Percentiles rank a stretch among this genome's conserved stretches.
Evolutionary conservation across 768 basidiomycete species (phyloP).

Genomic region (Boletus pseudopeckii): DNA sequence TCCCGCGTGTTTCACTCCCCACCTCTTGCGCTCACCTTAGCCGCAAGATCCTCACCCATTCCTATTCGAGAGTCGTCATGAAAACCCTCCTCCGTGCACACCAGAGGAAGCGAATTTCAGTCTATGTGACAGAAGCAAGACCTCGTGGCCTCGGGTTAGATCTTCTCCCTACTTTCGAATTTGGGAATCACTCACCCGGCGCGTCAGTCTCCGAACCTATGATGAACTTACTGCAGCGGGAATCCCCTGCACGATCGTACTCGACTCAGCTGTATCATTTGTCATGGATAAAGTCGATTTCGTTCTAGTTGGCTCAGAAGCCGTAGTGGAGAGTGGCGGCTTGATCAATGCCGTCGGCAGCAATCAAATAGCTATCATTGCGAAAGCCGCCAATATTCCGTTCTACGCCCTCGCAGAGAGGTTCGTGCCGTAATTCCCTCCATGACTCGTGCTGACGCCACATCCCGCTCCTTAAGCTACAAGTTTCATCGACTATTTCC

Average conservation of each 20-base stretch:
- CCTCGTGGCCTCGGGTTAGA: constrained; percentile 85
- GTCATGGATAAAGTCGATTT: constrained; percentile 96
- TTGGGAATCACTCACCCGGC: constrained; percentile 5
- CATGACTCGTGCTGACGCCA: constrained; percentile 19
- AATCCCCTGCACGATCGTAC: constrained; percentile 89
- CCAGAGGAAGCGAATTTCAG: constrained; percentile 88
- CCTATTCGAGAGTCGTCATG: constrained; percentile 94
- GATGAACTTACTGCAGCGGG: constrained; percentile 83
- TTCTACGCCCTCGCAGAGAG: constrained; percentile 96
- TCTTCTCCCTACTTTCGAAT: constrained; percentile 5
- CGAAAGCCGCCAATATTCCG: constrained; percentile 90
- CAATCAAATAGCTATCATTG: constrained; percentile 95
- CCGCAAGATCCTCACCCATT: constrained; percentile 89
- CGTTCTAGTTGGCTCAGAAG: constrained; percentile 95
- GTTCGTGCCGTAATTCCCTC: constrained; percentile 37
- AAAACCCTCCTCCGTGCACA: constrained; percentile 89
- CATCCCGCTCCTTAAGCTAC: constrained; percentile 55
- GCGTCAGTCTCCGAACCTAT: constrained; percentile 81
- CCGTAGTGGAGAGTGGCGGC: constrained; percentile 95
- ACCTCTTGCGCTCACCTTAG: constrained; percentile 12
- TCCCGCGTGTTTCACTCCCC: constrained; percentile 16
- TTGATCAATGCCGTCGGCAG: constrained; percentile 91
- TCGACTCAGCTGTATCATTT: constrained; percentile 96
- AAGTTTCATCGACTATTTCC: constrained; percentile 98
- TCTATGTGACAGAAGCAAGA: constrained; percentile 95